Conservation (phyloP, 768 basidiomycete species). For the Coprinopsis marcescibilis region DNA sequence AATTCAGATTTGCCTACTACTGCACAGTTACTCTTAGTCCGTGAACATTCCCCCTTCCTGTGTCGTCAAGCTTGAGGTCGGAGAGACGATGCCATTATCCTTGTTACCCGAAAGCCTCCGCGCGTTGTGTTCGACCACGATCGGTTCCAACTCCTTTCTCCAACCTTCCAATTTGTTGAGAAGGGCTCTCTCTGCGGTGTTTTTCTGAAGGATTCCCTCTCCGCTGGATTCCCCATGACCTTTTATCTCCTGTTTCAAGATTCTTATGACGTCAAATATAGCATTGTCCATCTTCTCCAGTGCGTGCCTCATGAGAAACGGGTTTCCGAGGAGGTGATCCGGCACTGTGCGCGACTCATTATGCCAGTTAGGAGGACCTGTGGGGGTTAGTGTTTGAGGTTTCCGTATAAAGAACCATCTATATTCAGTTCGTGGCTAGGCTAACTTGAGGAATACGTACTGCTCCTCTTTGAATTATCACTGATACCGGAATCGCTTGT, state of each 20-base stretch:
- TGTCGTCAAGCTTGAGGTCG: too few species aligned
- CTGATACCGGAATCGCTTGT: neutral
- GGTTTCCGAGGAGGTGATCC: too few species aligned
- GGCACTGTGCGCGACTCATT: too few species aligned
- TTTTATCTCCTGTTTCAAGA: conserved; percentile 38
- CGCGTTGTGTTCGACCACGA: conserved; percentile 22
- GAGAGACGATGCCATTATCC: too few species aligned
- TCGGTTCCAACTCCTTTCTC: conserved; percentile 33
- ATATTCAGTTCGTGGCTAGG: too few species aligned
- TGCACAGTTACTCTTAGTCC: conserved; percentile 27
- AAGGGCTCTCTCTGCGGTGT: conserved; percentile 26
- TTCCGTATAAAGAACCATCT: too few species aligned
- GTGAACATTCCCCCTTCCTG: conserved; percentile 29
- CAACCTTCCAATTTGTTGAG: conserved; percentile 36
- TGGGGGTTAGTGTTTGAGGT: too few species aligned
- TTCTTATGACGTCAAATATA: conserved; percentile 35
- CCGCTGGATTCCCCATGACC: conserved; percentile 28
- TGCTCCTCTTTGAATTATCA: neutral
- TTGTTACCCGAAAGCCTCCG: too few species aligned
- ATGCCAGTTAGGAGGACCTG: conserved; percentile 22
- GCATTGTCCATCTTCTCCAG: conserved; percentile 39
- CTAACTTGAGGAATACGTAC: too few species aligned
- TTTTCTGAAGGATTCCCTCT: conserved; percentile 26
- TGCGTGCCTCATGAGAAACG: conserved; percentile 38
- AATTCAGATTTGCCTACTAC: too few species aligned